phyloP scores from a whole-genome alignment of 768 basidiomycete species.

The Cystofilobasidium capitatum region DNA sequence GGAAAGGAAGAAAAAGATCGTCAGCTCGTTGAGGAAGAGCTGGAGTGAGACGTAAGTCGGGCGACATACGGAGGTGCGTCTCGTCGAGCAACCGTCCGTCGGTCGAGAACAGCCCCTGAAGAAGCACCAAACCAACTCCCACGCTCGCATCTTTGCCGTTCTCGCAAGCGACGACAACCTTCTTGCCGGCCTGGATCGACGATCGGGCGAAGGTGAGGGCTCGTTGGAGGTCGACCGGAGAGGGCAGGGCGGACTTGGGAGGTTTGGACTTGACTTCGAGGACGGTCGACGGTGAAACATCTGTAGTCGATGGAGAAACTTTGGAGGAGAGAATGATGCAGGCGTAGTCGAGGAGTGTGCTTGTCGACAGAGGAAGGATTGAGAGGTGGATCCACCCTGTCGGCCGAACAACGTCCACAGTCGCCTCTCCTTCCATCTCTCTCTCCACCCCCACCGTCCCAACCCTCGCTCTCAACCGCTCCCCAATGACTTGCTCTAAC shows the following conservation, averaged over 20 bases:
- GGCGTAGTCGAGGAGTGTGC: not conserved
- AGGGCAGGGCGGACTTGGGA: slow-evolving; percentile 6
- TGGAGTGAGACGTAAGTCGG: not conserved
- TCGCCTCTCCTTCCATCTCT: not conserved
- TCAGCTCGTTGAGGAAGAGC: not conserved
- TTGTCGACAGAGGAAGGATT: not conserved
- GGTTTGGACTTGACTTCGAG: not conserved
- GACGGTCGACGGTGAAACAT: not conserved
- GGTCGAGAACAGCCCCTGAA: slow-evolving; percentile 54
- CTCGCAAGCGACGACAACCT: slow-evolving; percentile 50
- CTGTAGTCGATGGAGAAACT: not conserved
- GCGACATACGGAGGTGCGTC: not conserved
- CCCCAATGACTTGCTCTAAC: not conserved
- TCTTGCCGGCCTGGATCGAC: slow-evolving; percentile 40
- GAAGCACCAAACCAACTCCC: slow-evolving; percentile 53
- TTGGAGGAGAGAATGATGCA: not conserved
- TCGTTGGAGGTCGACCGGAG: slow-evolving; percentile 43
- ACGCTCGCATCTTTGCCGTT: slow-evolving; percentile 54
- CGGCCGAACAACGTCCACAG: not conserved
- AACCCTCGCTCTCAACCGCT: not conserved
- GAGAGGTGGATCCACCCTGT: not conserved
- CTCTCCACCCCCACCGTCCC: not conserved
- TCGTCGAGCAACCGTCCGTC: slow-evolving; percentile 39
- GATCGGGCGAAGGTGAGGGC: slow-evolving; percentile 46
- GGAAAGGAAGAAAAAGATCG: not conserved